Percentiles rank a stretch among this genome's conserved stretches.
phyloP scores from a whole-genome alignment of 2,329 filamentous ascomycete species.

The Diplodia corticola region DNA sequence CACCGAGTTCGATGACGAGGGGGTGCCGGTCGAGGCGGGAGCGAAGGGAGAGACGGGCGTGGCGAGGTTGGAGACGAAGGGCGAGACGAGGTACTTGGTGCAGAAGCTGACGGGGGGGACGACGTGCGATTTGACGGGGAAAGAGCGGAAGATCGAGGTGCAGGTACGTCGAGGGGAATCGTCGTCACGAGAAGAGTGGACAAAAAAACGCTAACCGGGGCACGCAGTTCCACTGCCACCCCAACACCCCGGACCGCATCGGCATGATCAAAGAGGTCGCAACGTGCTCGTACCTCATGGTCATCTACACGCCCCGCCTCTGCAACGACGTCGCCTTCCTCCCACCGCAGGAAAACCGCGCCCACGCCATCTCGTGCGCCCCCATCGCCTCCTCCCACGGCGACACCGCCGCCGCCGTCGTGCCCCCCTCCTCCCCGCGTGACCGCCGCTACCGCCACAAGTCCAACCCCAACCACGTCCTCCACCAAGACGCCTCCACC shows the following conservation, averaged over 20 bases:
- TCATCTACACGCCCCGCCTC: conserved; percentile 83
- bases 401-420: conserved; percentile 53
- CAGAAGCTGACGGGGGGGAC: conserved; percentile 80
- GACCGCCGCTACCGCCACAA: neutral
- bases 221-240: conserved; percentile 69
- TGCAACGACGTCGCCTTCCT: conserved; percentile 86
- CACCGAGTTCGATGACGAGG: conserved; percentile 23
- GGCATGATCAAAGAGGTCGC: conserved; percentile 91
- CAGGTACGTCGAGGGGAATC: conserved; percentile 48
- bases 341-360: conserved; percentile 73
- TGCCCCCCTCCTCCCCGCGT: conserved; percentile 42
- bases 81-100: conserved; percentile 81
- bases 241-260: conserved; percentile 73
- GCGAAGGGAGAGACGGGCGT: conserved; percentile 32
- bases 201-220: too few relatives aligned
- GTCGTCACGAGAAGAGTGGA: neutral
- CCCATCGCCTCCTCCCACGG: conserved; percentile 63
- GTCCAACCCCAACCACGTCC: neutral
- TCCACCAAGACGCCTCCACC: neutral
- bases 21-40: neutral
- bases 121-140: conserved; percentile 80
- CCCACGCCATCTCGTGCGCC: conserved; percentile 75
- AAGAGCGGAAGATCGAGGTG: conserved; percentile 79
- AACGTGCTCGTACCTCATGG: conserved; percentile 91
- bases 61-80: conserved; percentile 75